These are phyloP conservation scores for Curvularia sp. DNA, from an alignment of 2,329 filamentous ascomycete species.

Conservation along the genomic window DNA sequence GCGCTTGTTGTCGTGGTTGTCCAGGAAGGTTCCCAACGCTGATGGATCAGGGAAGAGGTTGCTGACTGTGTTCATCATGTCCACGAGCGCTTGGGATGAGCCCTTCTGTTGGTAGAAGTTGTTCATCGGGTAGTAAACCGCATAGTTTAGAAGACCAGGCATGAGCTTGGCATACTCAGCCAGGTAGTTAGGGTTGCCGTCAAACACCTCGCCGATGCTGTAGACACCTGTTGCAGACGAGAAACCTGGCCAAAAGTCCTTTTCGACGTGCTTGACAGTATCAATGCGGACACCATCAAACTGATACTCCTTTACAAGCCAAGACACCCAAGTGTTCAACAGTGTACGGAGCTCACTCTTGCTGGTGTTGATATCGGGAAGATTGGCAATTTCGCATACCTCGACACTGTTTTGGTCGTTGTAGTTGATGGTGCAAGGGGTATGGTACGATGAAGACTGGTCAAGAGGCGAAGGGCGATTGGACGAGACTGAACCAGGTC, in stretches of 20 bases:
- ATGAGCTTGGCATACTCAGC: slow-evolving; percentile 62
- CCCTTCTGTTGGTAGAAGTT: slow-evolving; percentile 46
- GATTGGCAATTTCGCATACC: slow-evolving; percentile 39
- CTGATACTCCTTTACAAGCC: slow-evolving; percentile 39
- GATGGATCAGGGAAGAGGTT: slow-evolving; percentile 43
- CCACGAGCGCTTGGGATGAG: slow-evolving; percentile 42
- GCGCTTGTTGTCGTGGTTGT: slow-evolving; percentile 52
- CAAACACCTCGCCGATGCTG: slow-evolving; percentile 66
- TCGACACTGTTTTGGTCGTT: slow-evolving; percentile 41
- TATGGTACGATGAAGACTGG: slow-evolving; percentile 37
- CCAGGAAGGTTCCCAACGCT: slow-evolving; percentile 48
- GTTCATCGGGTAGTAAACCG: slow-evolving; percentile 55
- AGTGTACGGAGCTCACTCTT: slow-evolving; percentile 33
- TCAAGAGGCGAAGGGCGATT: slow-evolving; percentile 40
- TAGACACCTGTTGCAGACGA: slow-evolving; percentile 64
- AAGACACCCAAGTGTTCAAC: slow-evolving; percentile 40
- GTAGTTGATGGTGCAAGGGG: slow-evolving; percentile 41
- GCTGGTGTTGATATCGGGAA: slow-evolving; percentile 42
- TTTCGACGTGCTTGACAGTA: slow-evolving; percentile 67
- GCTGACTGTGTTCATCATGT: slow-evolving; percentile 46
- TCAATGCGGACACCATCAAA: slow-evolving; percentile 67
- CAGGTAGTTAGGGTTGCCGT: slow-evolving; percentile 61
- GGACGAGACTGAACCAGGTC: slow-evolving; percentile 33
- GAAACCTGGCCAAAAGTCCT: slow-evolving; percentile 65
- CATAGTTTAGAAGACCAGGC: slow-evolving; percentile 68